A percentile compares a stretch with the other conserved stretches of the same genome.
phyloP scores from a whole-genome alignment of 805 yeast genomes.

The Saccharomyces mikatae region DNA sequence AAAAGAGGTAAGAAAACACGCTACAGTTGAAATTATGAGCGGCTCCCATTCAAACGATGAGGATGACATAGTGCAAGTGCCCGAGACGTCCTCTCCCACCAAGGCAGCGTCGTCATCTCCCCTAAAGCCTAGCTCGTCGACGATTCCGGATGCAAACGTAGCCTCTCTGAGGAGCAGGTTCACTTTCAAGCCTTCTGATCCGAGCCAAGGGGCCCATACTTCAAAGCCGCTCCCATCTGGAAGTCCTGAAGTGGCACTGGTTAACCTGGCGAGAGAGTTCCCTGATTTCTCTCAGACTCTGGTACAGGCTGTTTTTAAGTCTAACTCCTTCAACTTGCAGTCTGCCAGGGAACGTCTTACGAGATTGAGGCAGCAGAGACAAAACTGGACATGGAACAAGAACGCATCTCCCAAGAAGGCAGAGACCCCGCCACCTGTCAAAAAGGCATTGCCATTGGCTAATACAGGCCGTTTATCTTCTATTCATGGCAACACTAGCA shows the following conservation, averaged over 20 bases:
- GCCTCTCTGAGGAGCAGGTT: constrained; percentile 10
- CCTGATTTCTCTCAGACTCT: constrained; percentile 29
- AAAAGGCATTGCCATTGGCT: not conserved
- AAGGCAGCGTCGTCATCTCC: constrained; percentile 24
- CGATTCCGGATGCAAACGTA: constrained; percentile 7
- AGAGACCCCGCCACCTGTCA: not conserved
- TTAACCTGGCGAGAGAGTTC: constrained; percentile 21
- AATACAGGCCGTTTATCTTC: constrained; percentile 8
- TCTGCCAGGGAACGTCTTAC: constrained; percentile 29
- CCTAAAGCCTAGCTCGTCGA: constrained; percentile 9
- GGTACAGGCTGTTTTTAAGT: constrained; percentile 33
- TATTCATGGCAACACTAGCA: constrained; percentile 5
- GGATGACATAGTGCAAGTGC: constrained; percentile 38
- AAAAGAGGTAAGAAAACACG: not conserved
- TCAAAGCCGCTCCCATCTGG: constrained; percentile 7
- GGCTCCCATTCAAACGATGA: constrained; percentile 8
- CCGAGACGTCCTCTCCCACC: constrained; percentile 40
- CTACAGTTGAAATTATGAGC: constrained; percentile 1
- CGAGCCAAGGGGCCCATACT: not conserved
- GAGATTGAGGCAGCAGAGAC: constrained; percentile 22
- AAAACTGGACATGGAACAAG: constrained; percentile 14
- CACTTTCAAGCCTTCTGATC: constrained; percentile 1
- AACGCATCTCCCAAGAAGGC: not conserved
- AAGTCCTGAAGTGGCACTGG: constrained; percentile 8
- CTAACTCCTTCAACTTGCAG: constrained; percentile 32